Evolutionary conservation across 2,329 filamentous ascomycete species (phyloP), one percentile per base, ranked within the genome.

Genomic region (Aureobasidium sp.): DNA sequence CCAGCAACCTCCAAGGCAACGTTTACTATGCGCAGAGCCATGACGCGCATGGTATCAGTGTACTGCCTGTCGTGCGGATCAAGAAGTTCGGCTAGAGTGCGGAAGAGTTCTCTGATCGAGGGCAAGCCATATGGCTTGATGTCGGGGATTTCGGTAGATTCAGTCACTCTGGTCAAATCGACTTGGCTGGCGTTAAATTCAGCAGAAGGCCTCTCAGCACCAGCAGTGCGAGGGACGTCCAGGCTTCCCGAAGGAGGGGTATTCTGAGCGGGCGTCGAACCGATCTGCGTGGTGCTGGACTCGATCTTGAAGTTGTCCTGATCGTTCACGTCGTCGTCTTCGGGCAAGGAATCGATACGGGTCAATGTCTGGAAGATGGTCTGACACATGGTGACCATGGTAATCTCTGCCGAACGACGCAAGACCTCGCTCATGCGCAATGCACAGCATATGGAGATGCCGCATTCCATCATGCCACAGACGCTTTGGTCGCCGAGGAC

Each of bases 381-480:
- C 71, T 98, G 93, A 66, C 93, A 97, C 93, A 98, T 98, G 60
- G 89, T 88, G 40, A 97, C 88, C 90, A 98, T 96, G 52, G 90
- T 86, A 64, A 95, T 93, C 70, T 98, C 93, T 2, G 93, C 93
- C 17, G 90, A 95, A 58, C 90, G 80, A 58, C 91, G 83, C 52
- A 98, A 74, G 3, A 97, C 83, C 62, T 96, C 90, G 8, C 90
- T 96, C 57, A 97, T 83, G 53, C 91, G 83, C 53, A 88, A 82
- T 65, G 97, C 90, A 58, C 91, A 98, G 74, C 93, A 98, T 75
- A 98, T 97, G 65, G 90, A 95, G 60, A 98, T 71, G 1, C 91
- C 93, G 1, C 90, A 91, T 68, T 95, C 93, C 91, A 98, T 97
- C 90, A 98, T 97, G 68, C 96, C 90, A 67, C 94, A 98, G 10